Evolutionary conservation across 2,329 filamentous ascomycete genomes (phyloP).

Genomic region (Mollisia scopiformis): DNA sequence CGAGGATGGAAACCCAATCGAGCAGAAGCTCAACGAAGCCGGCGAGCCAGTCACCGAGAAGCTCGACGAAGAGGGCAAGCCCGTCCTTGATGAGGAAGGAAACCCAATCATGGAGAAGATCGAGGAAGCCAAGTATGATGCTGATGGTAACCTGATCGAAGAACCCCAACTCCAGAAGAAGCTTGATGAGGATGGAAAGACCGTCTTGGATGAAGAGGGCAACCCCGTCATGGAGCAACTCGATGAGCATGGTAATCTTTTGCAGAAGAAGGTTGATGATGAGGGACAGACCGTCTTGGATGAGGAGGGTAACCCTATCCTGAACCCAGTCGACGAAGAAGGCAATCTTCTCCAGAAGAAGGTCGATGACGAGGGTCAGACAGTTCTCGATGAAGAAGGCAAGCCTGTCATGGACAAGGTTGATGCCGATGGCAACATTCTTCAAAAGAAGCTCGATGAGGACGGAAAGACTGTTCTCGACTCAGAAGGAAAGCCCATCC

Average conservation of each 20-base stretch:
- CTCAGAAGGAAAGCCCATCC: conserved; percentile 4
- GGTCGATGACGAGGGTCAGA: conserved; percentile 53
- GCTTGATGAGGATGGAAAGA: conserved; percentile 4
- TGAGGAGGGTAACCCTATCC: conserved; percentile 50
- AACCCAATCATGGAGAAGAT: conserved; percentile 9
- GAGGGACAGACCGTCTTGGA: conserved; percentile 55
- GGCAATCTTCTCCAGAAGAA: conserved; percentile 62
- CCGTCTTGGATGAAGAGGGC: not conserved
- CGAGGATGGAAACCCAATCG: conserved; percentile 6
- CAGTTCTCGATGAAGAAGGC: conserved; percentile 41
- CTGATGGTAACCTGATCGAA: conserved; percentile 1
- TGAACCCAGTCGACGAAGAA: conserved; percentile 65
- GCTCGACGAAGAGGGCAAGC: conserved; percentile 12
- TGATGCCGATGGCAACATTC: not conserved
- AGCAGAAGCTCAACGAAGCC: conserved; percentile 11
- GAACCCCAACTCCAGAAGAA: conserved; percentile 12
- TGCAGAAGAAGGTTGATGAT: conserved; percentile 59
- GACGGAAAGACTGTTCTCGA: conserved; percentile 1
- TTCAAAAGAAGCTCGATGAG: not conserved
- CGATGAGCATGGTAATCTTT: conserved; percentile 43
- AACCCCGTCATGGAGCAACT: conserved; percentile 2
- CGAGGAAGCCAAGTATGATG: not conserved
- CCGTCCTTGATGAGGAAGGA: conserved; percentile 1
- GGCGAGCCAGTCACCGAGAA: conserved; percentile 9
- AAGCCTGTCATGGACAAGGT: not conserved